A percentile compares a stretch with the other conserved stretches of the same genome.
Conservation (phyloP, 306 rosid genomes). For the Carpinus viminea region DNA sequence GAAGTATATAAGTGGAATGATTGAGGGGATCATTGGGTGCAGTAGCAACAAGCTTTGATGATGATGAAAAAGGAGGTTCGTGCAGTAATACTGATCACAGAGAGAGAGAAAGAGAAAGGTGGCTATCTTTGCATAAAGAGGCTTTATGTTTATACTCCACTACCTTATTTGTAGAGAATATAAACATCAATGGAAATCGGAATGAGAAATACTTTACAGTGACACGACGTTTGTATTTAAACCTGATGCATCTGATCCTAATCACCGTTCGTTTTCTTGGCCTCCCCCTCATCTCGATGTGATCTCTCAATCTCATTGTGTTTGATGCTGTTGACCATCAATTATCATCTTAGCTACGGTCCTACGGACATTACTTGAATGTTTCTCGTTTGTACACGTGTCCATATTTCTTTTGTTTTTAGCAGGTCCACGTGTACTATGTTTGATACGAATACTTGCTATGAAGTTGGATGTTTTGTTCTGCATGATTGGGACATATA, state of each 20-base stretch:
- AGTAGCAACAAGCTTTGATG: constrained; percentile 42
- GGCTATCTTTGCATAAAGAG: constrained; percentile 64
- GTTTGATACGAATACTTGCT: not conserved
- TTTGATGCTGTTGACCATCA: not conserved
- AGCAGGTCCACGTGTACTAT: too few species aligned
- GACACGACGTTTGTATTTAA: constrained; percentile 31
- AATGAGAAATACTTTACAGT: constrained; percentile 33
- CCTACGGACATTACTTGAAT: not conserved
- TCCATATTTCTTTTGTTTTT: not conserved
- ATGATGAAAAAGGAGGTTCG: constrained; percentile 51
- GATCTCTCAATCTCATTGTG: too few species aligned
- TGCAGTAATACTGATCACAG: constrained; percentile 26
- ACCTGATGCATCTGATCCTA: constrained; percentile 32
- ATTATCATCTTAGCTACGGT: not conserved
- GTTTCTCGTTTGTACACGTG: not conserved
- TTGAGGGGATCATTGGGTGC: constrained; percentile 45
- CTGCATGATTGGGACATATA: too few species aligned
- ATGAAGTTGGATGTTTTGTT: too few species aligned
- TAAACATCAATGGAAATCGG: constrained; percentile 33
- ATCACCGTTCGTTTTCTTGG: not conserved
- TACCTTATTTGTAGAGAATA: constrained; percentile 38
- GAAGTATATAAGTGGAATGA: constrained; percentile 63
- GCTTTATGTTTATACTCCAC: constrained; percentile 82
- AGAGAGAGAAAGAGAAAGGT: constrained; percentile 5
- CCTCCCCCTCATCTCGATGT: too few species aligned